Evolutionary conservation across 306 rosid species (phyloP).

Genomic region (Corylus heterophylla): DNA sequence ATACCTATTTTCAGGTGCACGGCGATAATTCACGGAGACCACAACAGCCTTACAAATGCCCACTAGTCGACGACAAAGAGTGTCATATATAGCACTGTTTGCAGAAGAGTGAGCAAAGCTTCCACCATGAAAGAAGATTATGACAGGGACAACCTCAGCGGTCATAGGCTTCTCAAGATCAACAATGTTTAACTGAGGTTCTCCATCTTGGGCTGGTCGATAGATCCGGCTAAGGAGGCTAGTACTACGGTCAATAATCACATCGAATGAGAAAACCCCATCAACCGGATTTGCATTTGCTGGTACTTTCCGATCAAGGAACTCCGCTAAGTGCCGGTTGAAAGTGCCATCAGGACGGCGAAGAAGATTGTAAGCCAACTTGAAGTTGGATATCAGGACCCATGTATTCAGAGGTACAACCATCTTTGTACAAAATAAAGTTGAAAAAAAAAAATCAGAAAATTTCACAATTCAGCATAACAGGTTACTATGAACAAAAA

Average conservation of each 20-base stretch:
- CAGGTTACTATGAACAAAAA: not conserved
- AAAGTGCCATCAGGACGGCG: slow-evolving; percentile 98
- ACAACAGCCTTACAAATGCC: slow-evolving; percentile 85
- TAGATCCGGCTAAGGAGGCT: slow-evolving; percentile 70
- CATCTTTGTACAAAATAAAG: slow-evolving; percentile 47
- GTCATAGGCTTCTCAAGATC: slow-evolving; percentile 73
- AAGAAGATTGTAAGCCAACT: slow-evolving; percentile 92
- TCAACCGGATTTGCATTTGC: slow-evolving; percentile 75
- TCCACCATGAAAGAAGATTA: slow-evolving; percentile 95
- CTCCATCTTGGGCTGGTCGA: slow-evolving; percentile 63
- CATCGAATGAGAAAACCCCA: slow-evolving; percentile 87
- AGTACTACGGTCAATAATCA: slow-evolving; percentile 64
- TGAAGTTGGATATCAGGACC: slow-evolving; percentile 96
- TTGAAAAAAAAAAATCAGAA: not conserved
- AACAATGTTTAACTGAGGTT: slow-evolving; percentile 36
- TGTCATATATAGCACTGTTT: slow-evolving; percentile 87
- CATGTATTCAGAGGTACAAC: slow-evolving; percentile 97
- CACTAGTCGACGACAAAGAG: slow-evolving; percentile 80
- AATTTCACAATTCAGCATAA: not conserved
- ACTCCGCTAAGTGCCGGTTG: slow-evolving; percentile 95
- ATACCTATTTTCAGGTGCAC: slow-evolving; percentile 77
- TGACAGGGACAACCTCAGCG: slow-evolving; percentile 68
- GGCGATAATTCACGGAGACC: slow-evolving; percentile 82
- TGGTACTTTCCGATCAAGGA: slow-evolving; percentile 79
- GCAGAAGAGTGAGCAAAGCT: slow-evolving; percentile 96